Percentiles rank a stretch among this genome's conserved stretches.
Conservation (phyloP, 169 alveolate genomes). For the Besnoitia besnoiti region DNA sequence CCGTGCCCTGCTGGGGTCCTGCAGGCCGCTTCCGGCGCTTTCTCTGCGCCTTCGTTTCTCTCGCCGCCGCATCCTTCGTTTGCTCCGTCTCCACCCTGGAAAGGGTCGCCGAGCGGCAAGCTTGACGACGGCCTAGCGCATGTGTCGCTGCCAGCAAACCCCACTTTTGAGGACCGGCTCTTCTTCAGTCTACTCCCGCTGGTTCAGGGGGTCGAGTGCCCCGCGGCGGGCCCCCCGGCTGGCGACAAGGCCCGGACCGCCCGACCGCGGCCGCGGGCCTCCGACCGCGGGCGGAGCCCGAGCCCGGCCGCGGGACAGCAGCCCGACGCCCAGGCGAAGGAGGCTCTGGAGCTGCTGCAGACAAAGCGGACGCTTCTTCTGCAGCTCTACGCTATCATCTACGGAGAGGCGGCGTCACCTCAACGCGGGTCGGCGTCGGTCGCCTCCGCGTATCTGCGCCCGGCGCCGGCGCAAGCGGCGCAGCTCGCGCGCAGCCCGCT, state of each 20-base stretch:
- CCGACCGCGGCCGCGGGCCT: background rate
- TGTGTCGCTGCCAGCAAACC: background rate
- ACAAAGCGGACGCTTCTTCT: background rate
- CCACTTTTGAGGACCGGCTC: background rate
- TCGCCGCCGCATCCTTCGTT: too few species aligned
- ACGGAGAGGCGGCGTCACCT: background rate
- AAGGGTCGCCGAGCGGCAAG: too few species aligned
- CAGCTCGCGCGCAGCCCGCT: slow-evolving; percentile 16
- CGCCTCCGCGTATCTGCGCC: background rate
- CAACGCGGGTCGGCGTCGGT: background rate
- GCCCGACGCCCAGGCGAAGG: background rate
- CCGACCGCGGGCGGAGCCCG: background rate
- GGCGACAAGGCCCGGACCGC: background rate
- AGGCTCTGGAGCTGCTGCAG: background rate
- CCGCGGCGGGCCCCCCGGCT: background rate
- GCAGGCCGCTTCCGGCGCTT: too few species aligned
- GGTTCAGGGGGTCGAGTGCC: background rate
- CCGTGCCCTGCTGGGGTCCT: too few species aligned
- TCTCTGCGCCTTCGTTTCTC: too few species aligned
- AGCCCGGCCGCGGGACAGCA: background rate
- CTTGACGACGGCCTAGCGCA: too few species aligned
- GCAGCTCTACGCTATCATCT: background rate
- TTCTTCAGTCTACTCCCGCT: background rate
- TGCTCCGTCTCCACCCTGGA: background rate
- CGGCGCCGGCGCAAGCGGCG: background rate